Percentiles rank a stretch among this genome's conserved stretches.
Evolutionary conservation across 345 rosid species (phyloP).

Genomic region (Lepidium africanum): DNA sequence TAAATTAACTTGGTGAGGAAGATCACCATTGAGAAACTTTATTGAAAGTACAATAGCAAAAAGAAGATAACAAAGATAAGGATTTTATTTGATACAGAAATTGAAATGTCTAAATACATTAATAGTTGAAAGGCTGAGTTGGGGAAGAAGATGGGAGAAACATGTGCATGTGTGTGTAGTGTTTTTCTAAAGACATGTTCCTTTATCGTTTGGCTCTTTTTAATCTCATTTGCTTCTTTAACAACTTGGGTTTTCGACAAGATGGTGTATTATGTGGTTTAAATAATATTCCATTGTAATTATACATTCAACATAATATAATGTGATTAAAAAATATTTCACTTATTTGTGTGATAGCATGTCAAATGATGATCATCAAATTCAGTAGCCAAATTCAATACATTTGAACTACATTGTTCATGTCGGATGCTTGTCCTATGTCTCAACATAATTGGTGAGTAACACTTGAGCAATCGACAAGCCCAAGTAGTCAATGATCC

Average conservation of each 20-base stretch:
- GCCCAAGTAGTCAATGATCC: too few relatives aligned
- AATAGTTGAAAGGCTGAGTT: conserved; percentile 10
- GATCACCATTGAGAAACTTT: conserved; percentile 20
- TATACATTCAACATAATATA: background rate
- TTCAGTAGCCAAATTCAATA: too few relatives aligned
- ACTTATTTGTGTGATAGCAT: too few relatives aligned
- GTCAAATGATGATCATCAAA: too few relatives aligned
- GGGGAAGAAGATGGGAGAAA: conserved; percentile 1
- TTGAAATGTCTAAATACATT: conserved; percentile 7
- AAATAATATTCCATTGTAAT: background rate
- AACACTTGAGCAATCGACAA: too few relatives aligned
- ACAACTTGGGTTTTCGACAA: conserved; percentile 3
- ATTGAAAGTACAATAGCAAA: conserved; percentile 17
- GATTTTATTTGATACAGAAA: background rate
- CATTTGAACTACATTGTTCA: too few relatives aligned
- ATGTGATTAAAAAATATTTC: too few relatives aligned
- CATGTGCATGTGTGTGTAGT: conserved; percentile 29
- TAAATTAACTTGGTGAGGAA: conserved; percentile 26
- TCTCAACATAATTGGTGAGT: too few relatives aligned
- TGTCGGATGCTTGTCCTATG: too few relatives aligned
- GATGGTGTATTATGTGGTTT: background rate
- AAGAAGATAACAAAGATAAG: conserved; percentile 14
- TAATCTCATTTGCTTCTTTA: conserved; percentile 4
- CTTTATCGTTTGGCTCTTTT: conserved; percentile 19
- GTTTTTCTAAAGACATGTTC: conserved; percentile 10